Conservation (phyloP, 345 rosid genomes). For the Eucalyptus pauciflora region DNA sequence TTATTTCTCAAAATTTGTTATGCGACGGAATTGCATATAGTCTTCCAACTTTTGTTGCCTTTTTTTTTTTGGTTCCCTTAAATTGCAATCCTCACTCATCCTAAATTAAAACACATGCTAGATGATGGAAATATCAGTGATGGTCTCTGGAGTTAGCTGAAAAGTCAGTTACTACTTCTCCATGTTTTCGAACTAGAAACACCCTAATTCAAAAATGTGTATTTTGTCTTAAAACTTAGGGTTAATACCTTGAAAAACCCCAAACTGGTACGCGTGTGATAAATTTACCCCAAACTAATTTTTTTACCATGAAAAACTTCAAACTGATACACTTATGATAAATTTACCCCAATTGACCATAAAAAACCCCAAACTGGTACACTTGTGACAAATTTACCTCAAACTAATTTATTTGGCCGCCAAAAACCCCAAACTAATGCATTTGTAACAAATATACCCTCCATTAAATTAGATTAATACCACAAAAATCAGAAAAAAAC, state of each 20-base stretch:
- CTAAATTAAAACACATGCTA: background rate
- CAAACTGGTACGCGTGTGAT: rapidly evolving
- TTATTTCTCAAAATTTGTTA: background rate
- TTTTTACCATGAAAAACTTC: no score
- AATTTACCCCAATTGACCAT: no score
- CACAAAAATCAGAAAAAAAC: no score
- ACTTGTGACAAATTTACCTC: no score
- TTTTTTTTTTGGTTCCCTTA: background rate
- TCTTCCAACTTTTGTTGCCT: background rate
- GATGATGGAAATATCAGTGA: background rate
- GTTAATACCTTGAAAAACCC: no score
- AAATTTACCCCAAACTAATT: no score
- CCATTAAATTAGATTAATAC: no score
- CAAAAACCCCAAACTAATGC: no score
- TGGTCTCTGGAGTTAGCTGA: background rate
- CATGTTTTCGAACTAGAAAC: background rate
- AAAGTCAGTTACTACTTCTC: background rate
- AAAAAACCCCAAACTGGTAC: no score
- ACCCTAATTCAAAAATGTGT: background rate
- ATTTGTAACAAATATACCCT: no score
- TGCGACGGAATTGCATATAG: background rate
- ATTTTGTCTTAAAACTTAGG: background rate
- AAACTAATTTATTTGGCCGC: no score
- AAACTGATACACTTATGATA: no score
- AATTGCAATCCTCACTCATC: background rate